Evolutionary conservation across 1,139 yeast species (phyloP).

Genomic region (Torulaspora globosa): DNA sequence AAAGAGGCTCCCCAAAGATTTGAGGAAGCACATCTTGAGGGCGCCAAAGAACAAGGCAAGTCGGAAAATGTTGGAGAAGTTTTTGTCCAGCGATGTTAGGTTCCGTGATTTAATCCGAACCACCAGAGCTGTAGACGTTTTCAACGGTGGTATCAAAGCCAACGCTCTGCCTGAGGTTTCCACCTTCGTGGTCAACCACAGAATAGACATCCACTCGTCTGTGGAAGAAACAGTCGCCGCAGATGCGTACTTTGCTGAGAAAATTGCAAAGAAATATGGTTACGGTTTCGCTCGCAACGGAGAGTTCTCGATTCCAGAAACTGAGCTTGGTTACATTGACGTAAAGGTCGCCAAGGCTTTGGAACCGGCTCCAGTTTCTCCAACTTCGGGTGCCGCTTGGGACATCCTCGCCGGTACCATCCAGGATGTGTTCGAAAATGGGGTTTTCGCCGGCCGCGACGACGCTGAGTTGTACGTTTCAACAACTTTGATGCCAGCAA

Average conservation of each 20-base stretch:
- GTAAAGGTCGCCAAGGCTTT: constrained; percentile 40
- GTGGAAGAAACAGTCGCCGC: constrained; percentile 44
- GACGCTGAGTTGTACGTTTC: constrained; percentile 47
- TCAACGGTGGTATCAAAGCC: constrained; percentile 57
- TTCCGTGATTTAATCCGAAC: constrained; percentile 47
- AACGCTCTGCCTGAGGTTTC: constrained; percentile 74
- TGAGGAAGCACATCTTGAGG: constrained; percentile 24
- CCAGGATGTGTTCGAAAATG: constrained; percentile 45
- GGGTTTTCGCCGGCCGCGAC: constrained; percentile 29
- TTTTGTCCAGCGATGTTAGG: constrained; percentile 28
- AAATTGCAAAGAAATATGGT: constrained; percentile 45
- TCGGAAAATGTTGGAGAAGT: constrained; percentile 26
- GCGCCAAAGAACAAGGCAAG: constrained; percentile 24
- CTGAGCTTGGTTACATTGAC: constrained; percentile 39
- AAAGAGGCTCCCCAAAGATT: constrained; percentile 16
- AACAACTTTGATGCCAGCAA: constrained; percentile 70
- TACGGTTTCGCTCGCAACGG: constrained; percentile 43
- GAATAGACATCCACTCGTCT: constrained; percentile 50
- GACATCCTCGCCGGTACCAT: constrained; percentile 51
- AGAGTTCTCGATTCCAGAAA: constrained; percentile 25
- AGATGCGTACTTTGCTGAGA: constrained; percentile 39
- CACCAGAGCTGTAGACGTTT: constrained; percentile 58
- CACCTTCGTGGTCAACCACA: constrained; percentile 49
- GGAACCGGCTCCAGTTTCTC: constrained; percentile 55
- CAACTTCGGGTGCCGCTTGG: constrained; percentile 47